Percentiles rank a stretch among this genome's conserved stretches.
These are phyloP conservation scores for Pseudocercospora fijiensis DNA, from an alignment of 2,329 filamentous ascomycete species.

Conservation along the genomic window DNA sequence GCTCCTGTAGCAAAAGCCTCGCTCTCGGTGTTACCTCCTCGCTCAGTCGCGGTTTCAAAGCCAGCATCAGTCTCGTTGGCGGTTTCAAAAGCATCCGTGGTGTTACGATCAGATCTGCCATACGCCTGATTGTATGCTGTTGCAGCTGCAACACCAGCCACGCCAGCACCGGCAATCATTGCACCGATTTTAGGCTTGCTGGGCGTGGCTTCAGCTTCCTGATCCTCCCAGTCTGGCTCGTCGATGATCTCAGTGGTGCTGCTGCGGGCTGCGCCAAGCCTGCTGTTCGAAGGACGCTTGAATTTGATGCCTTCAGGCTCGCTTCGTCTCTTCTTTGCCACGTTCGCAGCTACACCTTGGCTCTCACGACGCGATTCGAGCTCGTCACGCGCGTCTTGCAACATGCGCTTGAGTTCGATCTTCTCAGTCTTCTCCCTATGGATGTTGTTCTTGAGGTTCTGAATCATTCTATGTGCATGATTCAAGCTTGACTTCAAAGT, in stretches of 20 bases:
- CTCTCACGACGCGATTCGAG: slow-evolving; percentile 62
- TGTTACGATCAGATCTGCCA: slow-evolving; percentile 50
- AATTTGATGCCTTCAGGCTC: slow-evolving; percentile 59
- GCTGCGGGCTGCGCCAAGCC: slow-evolving; percentile 72
- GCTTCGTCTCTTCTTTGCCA: slow-evolving; percentile 59
- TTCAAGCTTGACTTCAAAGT: slow-evolving; percentile 91
- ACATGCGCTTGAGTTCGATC: slow-evolving; percentile 88
- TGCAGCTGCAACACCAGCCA: slow-evolving; percentile 46
- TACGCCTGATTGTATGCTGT: slow-evolving; percentile 67
- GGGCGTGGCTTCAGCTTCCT: slow-evolving; percentile 60
- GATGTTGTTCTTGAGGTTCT: slow-evolving; percentile 89
- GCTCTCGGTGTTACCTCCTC: slow-evolving; percentile 66
- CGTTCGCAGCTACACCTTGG: slow-evolving; percentile 48
- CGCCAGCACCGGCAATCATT: slow-evolving; percentile 35
- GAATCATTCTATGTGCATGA: slow-evolving; percentile 94
- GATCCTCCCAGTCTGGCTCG: slow-evolving; percentile 87
- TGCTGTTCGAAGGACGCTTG: slow-evolving; percentile 72
- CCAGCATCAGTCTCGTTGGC: slow-evolving; percentile 69
- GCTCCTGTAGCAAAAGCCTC: slow-evolving; percentile 94
- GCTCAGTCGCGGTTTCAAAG: slow-evolving; percentile 76
- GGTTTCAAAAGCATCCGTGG: slow-evolving; percentile 65
- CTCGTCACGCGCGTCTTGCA: slow-evolving; percentile 93
- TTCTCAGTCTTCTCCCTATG: slow-evolving; percentile 99
- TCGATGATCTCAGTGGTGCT: slow-evolving; percentile 76
- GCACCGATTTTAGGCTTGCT: slow-evolving; percentile 44